A percentile compares a stretch with the other conserved stretches of the same genome.
Evolutionary conservation across 1,284 basidiomycete species (phyloP).

Genomic region (Moesziomyces antarcticus): DNA sequence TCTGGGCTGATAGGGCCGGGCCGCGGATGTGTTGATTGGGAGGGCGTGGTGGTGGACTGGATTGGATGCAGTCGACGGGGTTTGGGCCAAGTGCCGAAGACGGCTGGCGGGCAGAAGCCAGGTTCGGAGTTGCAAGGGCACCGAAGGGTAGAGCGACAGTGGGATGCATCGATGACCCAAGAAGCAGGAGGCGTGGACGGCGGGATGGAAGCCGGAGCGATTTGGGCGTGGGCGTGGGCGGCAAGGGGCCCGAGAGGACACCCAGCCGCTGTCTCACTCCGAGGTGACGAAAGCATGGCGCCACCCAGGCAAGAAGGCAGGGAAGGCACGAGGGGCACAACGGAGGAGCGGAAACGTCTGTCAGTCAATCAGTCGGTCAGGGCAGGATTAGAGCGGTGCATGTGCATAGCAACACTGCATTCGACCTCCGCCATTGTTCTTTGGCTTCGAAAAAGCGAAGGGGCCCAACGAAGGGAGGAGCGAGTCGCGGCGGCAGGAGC

Average conservation of each 20-base stretch:
- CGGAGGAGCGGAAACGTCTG: not conserved
- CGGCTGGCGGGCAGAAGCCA: no score
- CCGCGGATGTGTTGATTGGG: no score
- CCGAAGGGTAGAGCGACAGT: no score
- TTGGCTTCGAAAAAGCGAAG: not conserved
- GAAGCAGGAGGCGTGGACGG: no score
- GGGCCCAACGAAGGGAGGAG: not conserved
- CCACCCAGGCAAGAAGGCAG: slow-evolving; percentile 1
- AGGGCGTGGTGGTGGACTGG: no score
- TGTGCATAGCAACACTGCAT: not conserved
- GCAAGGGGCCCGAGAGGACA: not conserved
- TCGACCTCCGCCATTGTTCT: not conserved
- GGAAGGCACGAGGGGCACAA: slow-evolving; percentile 2
- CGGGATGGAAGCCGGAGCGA: no score
- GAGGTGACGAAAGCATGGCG: not conserved
- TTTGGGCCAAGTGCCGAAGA: no score
- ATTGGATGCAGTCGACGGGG: no score
- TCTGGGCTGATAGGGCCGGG: no score
- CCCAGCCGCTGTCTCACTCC: not conserved
- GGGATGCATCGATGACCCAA: no score
- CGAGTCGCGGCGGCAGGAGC: not conserved
- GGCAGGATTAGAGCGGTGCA: not conserved
- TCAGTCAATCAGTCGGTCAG: not conserved
- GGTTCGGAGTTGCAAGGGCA: no score
- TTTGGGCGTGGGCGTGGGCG: no score